Evolutionary conservation across 441 rosid genomes (phyloP), one percentile per base, ranked within the genome.

Genomic region (Kokia cookei): DNA sequence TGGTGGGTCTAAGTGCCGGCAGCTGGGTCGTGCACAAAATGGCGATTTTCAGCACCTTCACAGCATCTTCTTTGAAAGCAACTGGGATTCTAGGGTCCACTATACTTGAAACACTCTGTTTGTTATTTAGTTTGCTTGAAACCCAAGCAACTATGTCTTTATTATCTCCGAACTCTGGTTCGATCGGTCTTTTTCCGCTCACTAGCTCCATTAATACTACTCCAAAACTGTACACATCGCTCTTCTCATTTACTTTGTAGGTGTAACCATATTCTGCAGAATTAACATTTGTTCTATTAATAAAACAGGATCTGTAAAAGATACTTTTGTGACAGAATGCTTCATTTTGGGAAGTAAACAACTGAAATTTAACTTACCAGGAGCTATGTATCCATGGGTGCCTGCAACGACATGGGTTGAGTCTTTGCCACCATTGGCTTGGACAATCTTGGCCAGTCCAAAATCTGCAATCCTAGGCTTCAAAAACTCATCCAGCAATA

Each of bases 381-480:
- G 99, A 78, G 99, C 99, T 58, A 95, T 95, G 82, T 95, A 95
- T n/a, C 99, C 99, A n/a, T 75, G 87, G 29, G 98, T 95, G 77
- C 99, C 99, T 0, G 98, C 94, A 61, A 95, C 87, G 15, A 90
- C 90, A 42, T 79, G 88, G 29, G 94, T 91, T 11, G 96, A 82
- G 60, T 89, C 94, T 76, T 82, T 82, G 50, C 84, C 83, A 2
- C 82, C 78, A 47, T 77, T 82, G 35, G 81, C 77, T 50, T 86
- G 93, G 82, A 88, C 87, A 76, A 93, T 91, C 90, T 89, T 95
- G n/a, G 99, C 96, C 8, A 93, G 93, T 32, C 99, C 99, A 5
- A 95, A 95, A 90, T 95, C 97, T 3, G 98, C 99, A 73, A 95
- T 95, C 71, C 95, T 84, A 60, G 99, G 99, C 88, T 95, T 95